phyloP scores from a whole-genome alignment of 2,329 filamentous ascomycete genomes.

The Fusarium avenaceum region DNA sequence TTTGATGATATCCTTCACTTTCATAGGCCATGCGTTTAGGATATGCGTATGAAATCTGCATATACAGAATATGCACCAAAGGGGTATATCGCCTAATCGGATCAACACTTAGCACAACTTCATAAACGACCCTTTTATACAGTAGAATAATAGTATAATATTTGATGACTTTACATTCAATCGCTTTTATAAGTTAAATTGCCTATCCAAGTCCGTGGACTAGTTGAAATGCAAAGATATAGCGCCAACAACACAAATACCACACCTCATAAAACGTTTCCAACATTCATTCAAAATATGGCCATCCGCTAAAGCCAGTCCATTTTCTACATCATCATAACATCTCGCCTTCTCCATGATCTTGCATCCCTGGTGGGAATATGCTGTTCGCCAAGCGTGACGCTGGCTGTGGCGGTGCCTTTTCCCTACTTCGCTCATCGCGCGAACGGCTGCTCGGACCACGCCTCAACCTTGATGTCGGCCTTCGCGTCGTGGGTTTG shows the following conservation, averaged over 20 bases:
- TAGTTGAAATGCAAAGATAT: slow-evolving; percentile 12
- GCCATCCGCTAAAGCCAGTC: background rate
- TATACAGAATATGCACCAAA: slow-evolving; percentile 34
- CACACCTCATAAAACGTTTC: slow-evolving; percentile 33
- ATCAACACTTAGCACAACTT: background rate
- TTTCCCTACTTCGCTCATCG: slow-evolving; percentile 53
- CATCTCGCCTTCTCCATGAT: slow-evolving; percentile 56
- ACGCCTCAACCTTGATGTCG: slow-evolving; percentile 59
- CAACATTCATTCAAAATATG: slow-evolving; percentile 22
- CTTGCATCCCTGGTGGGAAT: slow-evolving; percentile 52
- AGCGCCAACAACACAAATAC: slow-evolving; percentile 30
- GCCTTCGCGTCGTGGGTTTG: slow-evolving; percentile 68
- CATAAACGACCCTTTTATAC: background rate
- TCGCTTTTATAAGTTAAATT: slow-evolving; percentile 7
- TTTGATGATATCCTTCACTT: background rate
- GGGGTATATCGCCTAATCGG: slow-evolving; percentile 22
- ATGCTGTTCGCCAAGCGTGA: slow-evolving; percentile 57
- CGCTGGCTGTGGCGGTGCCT: slow-evolving; percentile 57
- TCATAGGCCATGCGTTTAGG: background rate
- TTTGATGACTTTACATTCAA: slow-evolving; percentile 11
- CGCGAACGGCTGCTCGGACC: slow-evolving; percentile 52
- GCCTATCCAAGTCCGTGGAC: background rate
- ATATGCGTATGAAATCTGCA: background rate
- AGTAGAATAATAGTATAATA: background rate
- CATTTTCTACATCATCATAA: slow-evolving; percentile 42